Evolutionary conservation across 148 eudicot genomes (phyloP), one percentile per base, ranked within the genome.

Genomic region (Persicaria maculosa): DNA sequence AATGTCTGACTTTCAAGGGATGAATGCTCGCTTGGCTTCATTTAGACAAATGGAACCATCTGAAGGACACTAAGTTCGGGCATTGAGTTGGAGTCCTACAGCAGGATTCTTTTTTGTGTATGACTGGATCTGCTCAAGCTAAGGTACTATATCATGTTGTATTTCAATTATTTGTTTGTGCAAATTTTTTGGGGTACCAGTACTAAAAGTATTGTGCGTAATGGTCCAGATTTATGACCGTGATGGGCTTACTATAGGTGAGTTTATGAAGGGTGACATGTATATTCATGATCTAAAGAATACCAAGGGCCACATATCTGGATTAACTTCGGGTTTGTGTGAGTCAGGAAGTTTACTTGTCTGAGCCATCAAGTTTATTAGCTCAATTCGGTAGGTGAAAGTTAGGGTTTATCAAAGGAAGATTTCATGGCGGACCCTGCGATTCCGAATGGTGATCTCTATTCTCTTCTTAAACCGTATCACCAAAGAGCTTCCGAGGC

Each of bases 1-100:
- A 50, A 91, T 94, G 98, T 94, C 87, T 72, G 98, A 94, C 77
- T 94, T 94, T 75, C 98, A 94, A 90, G 98, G 98, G 73, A 94
- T 94, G 98, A 94, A 92, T 84, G 85, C 97, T 72, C 93, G 84
- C 54, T 82, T 94, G 77, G 84, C 88, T 76, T 91, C 98, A 52
- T 94, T 94, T 75, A 90, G 98, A 81, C 98, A 94, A 75, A 83
- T 94, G 36, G 98, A 94, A 82, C 98, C 98, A 70, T 94, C n/a
- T 74, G 98, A 94, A 90, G 96, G 98, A 19, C 97, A 94, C 82
- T 97, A 94, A 85, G 90, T 94, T 75, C 97, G 98, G 75, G 81
- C 85, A 44, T 72, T 94, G 80, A 91, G 98, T 81, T 94, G 98
- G 97, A 94, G 98, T 74, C 98, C 98, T 50, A 87, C 93, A 1